A percentile compares a stretch with the other conserved stretches of the same genome.
These are phyloP conservation scores for Bryopsis sp. DNA, from an alignment of 139 green algal species.

Conservation along the genomic window DNA sequence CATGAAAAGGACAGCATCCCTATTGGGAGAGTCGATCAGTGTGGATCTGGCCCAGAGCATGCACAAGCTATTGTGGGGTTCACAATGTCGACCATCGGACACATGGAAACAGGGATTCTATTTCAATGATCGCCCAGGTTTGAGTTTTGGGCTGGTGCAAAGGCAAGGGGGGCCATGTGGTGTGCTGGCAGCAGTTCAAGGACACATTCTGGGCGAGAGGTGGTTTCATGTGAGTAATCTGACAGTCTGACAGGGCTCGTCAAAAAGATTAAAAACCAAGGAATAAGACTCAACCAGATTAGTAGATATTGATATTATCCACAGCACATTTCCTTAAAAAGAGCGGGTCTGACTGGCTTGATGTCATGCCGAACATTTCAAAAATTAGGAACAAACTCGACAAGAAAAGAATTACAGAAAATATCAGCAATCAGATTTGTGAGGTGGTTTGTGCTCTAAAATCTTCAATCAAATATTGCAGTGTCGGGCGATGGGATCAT, in stretches of 20 bases:
- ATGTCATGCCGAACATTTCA: not conserved
- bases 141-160: conserved; percentile 43
- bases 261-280: not conserved
- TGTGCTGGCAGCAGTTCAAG: conserved; percentile 39
- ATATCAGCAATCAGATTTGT: no score
- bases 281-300: not conserved
- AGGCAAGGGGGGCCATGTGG: conserved; percentile 40
- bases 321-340: not conserved
- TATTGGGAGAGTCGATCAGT: no score
- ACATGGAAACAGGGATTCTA: conserved; percentile 45
- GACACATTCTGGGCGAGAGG: conserved; percentile 28
- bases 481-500: no score
- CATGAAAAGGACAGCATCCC: no score
- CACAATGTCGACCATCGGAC: conserved; percentile 24
- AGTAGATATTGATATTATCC: not conserved
- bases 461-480: no score
- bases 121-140: conserved; percentile 28
- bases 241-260: not conserved
- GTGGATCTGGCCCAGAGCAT: no score
- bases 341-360: not conserved
- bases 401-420: no score
- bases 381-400: not conserved
- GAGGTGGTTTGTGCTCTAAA: no score
- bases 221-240: not conserved
- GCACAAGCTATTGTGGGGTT: conserved; percentile 31